Evolutionary conservation across 129 eudicot genomes (phyloP).

Genomic region (Lactuca saligna): DNA sequence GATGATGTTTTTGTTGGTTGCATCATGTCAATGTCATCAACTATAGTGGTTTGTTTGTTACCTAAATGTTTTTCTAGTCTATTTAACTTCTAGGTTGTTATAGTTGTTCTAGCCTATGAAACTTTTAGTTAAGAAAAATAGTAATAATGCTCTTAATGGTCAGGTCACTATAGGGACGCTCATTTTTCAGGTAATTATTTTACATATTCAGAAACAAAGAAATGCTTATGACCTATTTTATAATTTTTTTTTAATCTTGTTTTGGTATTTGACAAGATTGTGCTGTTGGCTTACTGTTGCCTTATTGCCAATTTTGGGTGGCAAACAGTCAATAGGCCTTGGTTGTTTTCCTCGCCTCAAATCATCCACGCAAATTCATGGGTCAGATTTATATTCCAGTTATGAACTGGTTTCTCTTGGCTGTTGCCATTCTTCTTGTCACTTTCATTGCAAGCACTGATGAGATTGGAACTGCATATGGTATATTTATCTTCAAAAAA

Average conservation of each 20-base stretch:
- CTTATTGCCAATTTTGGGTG: constrained; percentile 96
- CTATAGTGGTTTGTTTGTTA: constrained; percentile 80
- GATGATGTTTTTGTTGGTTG: constrained; percentile 97
- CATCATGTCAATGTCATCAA: constrained; percentile 99
- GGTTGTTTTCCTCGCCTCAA: no score
- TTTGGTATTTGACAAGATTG: constrained; percentile 67
- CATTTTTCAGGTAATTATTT: constrained; percentile 71
- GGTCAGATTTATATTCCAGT: constrained; percentile 96
- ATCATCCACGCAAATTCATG: constrained; percentile 93
- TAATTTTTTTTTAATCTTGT: constrained; percentile 19
- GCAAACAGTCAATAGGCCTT: no score
- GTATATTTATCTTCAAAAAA: constrained; percentile 35
- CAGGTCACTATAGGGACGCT: constrained; percentile 97
- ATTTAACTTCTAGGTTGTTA: constrained; percentile 8
- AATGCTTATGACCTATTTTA: constrained; percentile 4
- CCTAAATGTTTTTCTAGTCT: constrained; percentile 8
- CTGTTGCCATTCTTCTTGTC: constrained; percentile 63
- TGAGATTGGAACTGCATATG: constrained; percentile 95
- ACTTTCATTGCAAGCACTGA: constrained; percentile 70
- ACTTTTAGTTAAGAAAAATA: constrained; percentile 71
- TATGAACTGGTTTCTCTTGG: constrained; percentile 89
- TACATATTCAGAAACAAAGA: neutral
- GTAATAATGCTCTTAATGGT: constrained; percentile 81
- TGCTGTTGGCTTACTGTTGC: constrained; percentile 98
- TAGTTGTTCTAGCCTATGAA: constrained; percentile 79